Percentiles rank a stretch among this genome's conserved stretches.
Evolutionary conservation across 2,329 filamentous ascomycete genomes (phyloP).

Genomic region (Epichloe coenophiala): DNA sequence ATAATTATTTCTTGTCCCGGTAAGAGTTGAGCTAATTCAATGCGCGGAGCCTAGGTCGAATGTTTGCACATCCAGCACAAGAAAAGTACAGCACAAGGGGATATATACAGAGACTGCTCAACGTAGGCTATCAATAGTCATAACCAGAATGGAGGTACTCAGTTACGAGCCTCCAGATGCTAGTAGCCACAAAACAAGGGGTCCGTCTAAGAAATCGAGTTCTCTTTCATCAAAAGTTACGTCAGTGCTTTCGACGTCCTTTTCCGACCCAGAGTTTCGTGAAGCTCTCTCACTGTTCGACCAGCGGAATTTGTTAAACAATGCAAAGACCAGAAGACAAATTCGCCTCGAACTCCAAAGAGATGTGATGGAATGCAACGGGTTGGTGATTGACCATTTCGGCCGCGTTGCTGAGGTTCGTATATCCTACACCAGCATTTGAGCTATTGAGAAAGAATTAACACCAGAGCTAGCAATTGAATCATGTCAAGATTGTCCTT

Average conservation of each 20-base stretch:
- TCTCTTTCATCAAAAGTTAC: conserved; percentile 73
- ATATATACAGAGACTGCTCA: no score
- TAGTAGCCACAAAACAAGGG: background rate
- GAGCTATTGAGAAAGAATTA: conserved; percentile 1
- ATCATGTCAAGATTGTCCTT: conserved; percentile 68
- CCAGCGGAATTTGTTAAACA: conserved; percentile 56
- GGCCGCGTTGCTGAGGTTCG: conserved; percentile 74
- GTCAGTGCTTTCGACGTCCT: conserved; percentile 77
- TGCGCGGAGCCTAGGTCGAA: no score
- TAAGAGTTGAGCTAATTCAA: no score
- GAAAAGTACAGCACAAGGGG: no score
- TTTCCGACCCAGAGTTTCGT: conserved; percentile 82
- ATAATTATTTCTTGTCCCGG: no score
- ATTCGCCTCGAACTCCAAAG: conserved; percentile 75
- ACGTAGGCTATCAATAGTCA: no score
- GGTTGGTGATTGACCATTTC: conserved; percentile 76
- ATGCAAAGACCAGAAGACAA: conserved; percentile 62
- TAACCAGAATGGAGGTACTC: background rate
- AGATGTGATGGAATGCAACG: conserved; percentile 88
- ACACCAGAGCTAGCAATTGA: conserved; percentile 55
- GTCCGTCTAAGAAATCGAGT: conserved; percentile 26
- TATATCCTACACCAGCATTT: background rate
- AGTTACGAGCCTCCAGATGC: background rate
- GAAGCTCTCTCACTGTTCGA: conserved; percentile 73
- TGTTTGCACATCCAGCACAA: no score